These are phyloP conservation scores for Athelia sp. DNA, from an alignment of 1,284 basidiomycete species.

Conservation along the genomic window DNA sequence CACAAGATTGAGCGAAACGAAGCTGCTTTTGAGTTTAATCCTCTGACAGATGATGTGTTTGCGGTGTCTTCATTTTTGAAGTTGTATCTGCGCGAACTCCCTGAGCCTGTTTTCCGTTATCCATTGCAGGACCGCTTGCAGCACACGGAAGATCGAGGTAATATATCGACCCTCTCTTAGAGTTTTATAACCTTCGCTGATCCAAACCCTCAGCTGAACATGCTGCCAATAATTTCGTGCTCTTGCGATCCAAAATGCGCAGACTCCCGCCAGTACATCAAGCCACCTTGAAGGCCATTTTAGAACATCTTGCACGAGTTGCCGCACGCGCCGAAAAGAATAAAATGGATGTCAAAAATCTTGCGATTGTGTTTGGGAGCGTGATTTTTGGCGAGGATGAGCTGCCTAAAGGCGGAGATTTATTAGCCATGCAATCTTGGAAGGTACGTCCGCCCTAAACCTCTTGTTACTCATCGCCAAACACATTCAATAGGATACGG, in stretches of 20 bases:
- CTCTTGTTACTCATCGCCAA: constrained; percentile 7
- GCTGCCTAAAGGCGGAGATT: constrained; percentile 67
- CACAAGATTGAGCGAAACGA: constrained; percentile 91
- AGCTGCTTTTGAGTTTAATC: constrained; percentile 74
- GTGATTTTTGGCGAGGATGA: constrained; percentile 91
- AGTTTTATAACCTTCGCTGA: background rate
- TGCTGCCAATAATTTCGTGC: constrained; percentile 63
- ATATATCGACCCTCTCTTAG: constrained; percentile 6
- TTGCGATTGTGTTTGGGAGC: constrained; percentile 81
- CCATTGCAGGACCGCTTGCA: constrained; percentile 80
- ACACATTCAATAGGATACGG: constrained; percentile 55
- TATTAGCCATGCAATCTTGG: constrained; percentile 63
- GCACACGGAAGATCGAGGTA: constrained; percentile 74
- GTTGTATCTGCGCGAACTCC: constrained; percentile 88
- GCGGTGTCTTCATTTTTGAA: constrained; percentile 91
- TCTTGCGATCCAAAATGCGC: constrained; percentile 78
- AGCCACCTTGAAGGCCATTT: constrained; percentile 80
- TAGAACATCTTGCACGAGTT: constrained; percentile 85
- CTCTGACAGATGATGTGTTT: constrained; percentile 77
- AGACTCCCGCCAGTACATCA: constrained; percentile 85
- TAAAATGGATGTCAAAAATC: constrained; percentile 93
- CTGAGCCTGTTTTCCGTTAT: constrained; percentile 90
- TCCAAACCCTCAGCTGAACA: constrained; percentile 50
- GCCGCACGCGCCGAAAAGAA: constrained; percentile 69
- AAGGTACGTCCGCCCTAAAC: constrained; percentile 46